Evolutionary conservation across 169 alveolate genomes (phyloP).

Genomic region (Plasmodium yoelii): DNA sequence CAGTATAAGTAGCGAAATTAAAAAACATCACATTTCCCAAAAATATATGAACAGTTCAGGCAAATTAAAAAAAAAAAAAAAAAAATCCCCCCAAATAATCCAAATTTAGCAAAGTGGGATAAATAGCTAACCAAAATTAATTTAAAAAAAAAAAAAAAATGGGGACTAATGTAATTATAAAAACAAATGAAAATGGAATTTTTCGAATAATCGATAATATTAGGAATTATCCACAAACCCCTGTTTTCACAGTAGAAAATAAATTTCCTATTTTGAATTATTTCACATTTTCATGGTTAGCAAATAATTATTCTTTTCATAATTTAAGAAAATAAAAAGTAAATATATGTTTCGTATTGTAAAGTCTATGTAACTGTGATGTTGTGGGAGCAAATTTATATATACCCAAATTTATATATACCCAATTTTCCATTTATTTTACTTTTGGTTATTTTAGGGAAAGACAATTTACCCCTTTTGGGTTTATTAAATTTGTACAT

Average conservation of each 20-base stretch:
- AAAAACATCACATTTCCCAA: no score
- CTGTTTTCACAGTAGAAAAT: slow-evolving; percentile 67
- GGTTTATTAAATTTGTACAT: slow-evolving; percentile 50
- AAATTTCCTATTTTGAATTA: slow-evolving; percentile 12
- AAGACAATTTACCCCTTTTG: slow-evolving; percentile 61
- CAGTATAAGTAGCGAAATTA: no score
- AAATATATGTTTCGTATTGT: background rate
- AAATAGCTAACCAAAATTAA: no score
- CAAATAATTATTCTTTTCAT: background rate
- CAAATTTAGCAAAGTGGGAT: background rate
- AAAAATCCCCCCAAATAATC: background rate
- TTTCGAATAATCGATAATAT: slow-evolving; percentile 49
- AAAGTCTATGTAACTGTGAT: background rate
- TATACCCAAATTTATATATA: background rate
- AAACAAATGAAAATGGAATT: slow-evolving; percentile 51
- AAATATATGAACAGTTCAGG: no score
- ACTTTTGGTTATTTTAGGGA: slow-evolving; percentile 45
- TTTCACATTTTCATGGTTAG: slow-evolving; percentile 13
- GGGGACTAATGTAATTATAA: slow-evolving; percentile 41
- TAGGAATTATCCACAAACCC: slow-evolving; percentile 46
- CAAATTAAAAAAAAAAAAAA: background rate
- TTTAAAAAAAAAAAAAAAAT: slow-evolving; percentile 2
- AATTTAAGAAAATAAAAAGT: background rate
- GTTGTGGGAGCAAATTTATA: background rate
- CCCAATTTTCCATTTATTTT: background rate